Conservation (phyloP, 305 asterid genomes). For the Galium porrigens region DNA sequence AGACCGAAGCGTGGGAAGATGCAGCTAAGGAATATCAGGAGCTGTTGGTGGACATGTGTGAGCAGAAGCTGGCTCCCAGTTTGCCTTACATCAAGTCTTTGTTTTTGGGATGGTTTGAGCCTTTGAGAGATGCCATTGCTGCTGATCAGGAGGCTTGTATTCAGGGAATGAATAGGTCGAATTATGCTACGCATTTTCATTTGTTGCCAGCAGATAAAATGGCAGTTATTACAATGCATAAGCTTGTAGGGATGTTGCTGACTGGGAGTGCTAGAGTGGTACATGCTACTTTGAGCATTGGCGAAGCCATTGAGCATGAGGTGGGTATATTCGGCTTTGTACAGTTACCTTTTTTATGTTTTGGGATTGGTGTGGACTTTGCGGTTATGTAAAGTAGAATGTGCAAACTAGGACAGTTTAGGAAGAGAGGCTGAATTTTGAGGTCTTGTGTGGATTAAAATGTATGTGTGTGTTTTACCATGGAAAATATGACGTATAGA, state of each 20-base stretch:
- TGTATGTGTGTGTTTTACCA: background rate
- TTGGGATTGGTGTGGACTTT: background rate
- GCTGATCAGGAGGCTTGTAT: conserved; percentile 59
- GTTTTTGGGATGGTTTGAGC: conserved; percentile 97
- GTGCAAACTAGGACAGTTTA: background rate
- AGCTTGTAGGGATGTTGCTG: conserved; percentile 79
- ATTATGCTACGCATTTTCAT: conserved; percentile 49
- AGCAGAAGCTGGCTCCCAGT: conserved; percentile 87
- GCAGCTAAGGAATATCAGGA: conserved; percentile 86
- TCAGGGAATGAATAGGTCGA: conserved; percentile 36
- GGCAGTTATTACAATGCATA: conserved; percentile 94
- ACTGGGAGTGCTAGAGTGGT: conserved; percentile 67
- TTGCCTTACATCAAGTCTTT: conserved; percentile 80
- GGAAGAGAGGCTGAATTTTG: background rate
- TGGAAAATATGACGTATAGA: background rate
- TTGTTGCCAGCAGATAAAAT: conserved; percentile 85
- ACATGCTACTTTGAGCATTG: conserved; percentile 59
- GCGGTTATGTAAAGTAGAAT: background rate
- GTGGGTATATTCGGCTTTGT: conserved; percentile 25
- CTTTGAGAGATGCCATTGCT: conserved; percentile 63
- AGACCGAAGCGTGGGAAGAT: conserved; percentile 86
- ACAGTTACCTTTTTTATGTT: background rate
- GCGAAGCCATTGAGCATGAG: conserved; percentile 95
- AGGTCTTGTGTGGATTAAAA: background rate
- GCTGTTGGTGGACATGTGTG: conserved; percentile 75